Evolutionary conservation across 441 rosid genomes (phyloP).

Genomic region (Geranium incanum): DNA sequence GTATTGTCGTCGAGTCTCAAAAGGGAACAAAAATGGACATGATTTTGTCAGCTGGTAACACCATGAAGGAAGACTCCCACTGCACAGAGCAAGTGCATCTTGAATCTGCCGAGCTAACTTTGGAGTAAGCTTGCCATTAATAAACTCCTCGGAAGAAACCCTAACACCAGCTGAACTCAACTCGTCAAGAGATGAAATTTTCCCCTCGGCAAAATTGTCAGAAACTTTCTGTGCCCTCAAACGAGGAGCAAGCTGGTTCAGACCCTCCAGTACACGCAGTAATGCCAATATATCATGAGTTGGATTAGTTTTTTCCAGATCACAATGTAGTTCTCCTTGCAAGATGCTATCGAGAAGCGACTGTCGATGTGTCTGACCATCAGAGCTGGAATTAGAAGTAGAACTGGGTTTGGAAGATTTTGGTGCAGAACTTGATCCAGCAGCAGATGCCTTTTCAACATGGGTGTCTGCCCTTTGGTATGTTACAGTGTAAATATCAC

Average conservation of each 20-base stretch:
- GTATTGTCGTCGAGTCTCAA: constrained; percentile 92
- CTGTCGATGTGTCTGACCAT: constrained; percentile 41
- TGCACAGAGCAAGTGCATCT: constrained; percentile 97
- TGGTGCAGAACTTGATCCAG: constrained; percentile 51
- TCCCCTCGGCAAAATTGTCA: constrained; percentile 73
- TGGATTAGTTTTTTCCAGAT: constrained; percentile 83
- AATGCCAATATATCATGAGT: constrained; percentile 84
- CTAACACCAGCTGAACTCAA: constrained; percentile 42
- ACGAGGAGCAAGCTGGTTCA: constrained; percentile 90
- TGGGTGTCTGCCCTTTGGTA: constrained; percentile 88
- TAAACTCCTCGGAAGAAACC: constrained; percentile 75
- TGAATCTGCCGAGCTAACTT: constrained; percentile 98
- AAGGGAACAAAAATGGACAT: constrained; percentile 96
- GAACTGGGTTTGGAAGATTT: constrained; percentile 53
- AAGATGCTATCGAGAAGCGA: constrained; percentile 91
- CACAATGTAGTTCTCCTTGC: constrained; percentile 95
- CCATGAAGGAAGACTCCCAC: constrained; percentile 99
- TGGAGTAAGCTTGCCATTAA: constrained; percentile 91
- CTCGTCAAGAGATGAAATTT: constrained; percentile 45
- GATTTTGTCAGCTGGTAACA: constrained; percentile 95
- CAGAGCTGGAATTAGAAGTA: constrained; percentile 41
- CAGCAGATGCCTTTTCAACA: constrained; percentile 52
- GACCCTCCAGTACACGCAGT: constrained; percentile 81
- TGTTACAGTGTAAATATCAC: constrained; percentile 81
- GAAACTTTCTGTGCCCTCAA: constrained; percentile 60